Evolutionary conservation across 1,284 basidiomycete genomes (phyloP).

Genomic region (Moesziomyces sp.): DNA sequence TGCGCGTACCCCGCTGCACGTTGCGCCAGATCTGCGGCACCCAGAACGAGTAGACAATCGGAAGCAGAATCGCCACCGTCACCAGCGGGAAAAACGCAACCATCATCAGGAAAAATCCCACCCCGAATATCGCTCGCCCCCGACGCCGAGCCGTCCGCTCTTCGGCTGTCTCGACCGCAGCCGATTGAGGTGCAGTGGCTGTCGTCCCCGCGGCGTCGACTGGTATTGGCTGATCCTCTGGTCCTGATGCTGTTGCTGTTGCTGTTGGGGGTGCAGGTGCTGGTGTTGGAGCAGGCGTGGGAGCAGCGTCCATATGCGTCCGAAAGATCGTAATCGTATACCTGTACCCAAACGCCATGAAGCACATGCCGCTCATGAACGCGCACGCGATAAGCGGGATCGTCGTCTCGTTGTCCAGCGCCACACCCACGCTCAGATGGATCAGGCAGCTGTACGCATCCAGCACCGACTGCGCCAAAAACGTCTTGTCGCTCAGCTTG

Average conservation of each 20-base stretch:
- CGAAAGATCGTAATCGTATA: conserved; percentile 37
- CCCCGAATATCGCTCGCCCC: conserved; percentile 4
- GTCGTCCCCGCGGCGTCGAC: background rate
- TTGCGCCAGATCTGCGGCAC: conserved; percentile 84
- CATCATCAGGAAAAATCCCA: conserved; percentile 27
- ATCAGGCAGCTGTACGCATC: conserved; percentile 57
- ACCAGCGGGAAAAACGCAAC: conserved; percentile 29
- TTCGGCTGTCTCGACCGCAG: conserved; percentile 1
- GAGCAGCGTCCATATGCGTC: conserved; percentile 29
- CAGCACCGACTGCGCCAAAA: conserved; percentile 56
- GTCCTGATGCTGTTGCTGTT: background rate
- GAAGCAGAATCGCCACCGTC: conserved; percentile 72
- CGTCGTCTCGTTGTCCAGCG: conserved; percentile 40
- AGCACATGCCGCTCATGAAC: conserved; percentile 41
- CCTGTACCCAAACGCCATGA: conserved; percentile 41
- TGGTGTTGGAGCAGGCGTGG: conserved; percentile 14
- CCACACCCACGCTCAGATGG: conserved; percentile 38
- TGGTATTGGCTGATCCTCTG: too few relatives aligned
- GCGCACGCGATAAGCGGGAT: conserved; percentile 34
- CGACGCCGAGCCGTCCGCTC: conserved; percentile 24
- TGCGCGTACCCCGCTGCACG: conserved; percentile 76
- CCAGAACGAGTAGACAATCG: conserved; percentile 81
- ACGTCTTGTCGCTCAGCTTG: conserved; percentile 56
- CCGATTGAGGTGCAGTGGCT: too few relatives aligned
- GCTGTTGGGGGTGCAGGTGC: conserved; percentile 4